Conservation (phyloP, 1,139 yeast species). For the Scheffersomyces quercinus region DNA sequence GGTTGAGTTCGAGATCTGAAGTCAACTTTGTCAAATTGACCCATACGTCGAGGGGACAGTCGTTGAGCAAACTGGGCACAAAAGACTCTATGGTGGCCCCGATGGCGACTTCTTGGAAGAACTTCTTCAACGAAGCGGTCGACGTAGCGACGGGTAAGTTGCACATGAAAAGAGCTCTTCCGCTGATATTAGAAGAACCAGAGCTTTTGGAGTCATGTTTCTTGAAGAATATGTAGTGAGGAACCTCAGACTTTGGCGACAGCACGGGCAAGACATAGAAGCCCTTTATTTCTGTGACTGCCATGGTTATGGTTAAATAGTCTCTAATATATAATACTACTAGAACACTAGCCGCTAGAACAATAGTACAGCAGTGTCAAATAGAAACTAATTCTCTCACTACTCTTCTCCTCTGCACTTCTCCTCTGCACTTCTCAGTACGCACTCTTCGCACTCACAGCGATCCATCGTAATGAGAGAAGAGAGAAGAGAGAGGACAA, state of each 20-base stretch:
- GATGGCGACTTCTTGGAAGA: slow-evolving; percentile 60
- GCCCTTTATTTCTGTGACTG: slow-evolving; percentile 50
- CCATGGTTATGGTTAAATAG: slow-evolving; percentile 5
- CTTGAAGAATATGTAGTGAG: slow-evolving; percentile 59
- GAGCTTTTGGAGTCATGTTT: slow-evolving; percentile 55
- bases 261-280: slow-evolving; percentile 52
- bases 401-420: neutral
- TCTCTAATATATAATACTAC: neutral
- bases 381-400: neutral
- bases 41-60: slow-evolving; percentile 51
- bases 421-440: too few relatives aligned
- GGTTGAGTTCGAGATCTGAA: slow-evolving; percentile 51
- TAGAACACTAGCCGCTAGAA: too few relatives aligned
- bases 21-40: slow-evolving; percentile 62
- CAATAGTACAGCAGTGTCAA: neutral
- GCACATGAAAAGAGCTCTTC: slow-evolving; percentile 64
- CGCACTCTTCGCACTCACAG: too few relatives aligned
- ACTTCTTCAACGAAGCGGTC: slow-evolving; percentile 51
- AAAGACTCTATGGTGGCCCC: slow-evolving; percentile 60
- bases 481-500: too few relatives aligned
- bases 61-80: slow-evolving; percentile 37
- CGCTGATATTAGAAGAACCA: slow-evolving; percentile 21
- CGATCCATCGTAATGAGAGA: too few relatives aligned
- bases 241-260: slow-evolving; percentile 31
- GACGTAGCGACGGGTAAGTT: slow-evolving; percentile 72